Conservation (phyloP, 345 rosid genomes). For the Geranium rotundifolium region DNA sequence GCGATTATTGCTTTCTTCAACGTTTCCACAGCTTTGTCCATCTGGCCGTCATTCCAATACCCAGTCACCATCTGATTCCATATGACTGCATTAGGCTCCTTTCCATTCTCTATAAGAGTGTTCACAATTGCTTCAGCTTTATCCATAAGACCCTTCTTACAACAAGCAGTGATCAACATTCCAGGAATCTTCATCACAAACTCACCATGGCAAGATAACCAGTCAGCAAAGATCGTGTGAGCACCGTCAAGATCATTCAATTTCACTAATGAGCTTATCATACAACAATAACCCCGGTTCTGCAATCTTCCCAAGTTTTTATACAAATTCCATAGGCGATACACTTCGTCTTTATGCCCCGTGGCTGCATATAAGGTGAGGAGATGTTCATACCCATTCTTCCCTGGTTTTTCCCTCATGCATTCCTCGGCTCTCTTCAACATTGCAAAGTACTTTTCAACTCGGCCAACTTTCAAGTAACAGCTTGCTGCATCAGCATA, state of each 20-base stretch:
- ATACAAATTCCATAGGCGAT: slow-evolving; percentile 41
- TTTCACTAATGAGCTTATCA: slow-evolving; percentile 42
- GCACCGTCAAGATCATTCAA: slow-evolving; percentile 42
- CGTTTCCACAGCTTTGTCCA: slow-evolving; percentile 10
- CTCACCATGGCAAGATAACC: slow-evolving; percentile 26
- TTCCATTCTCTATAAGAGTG: slow-evolving; percentile 6
- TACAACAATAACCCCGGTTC: slow-evolving; percentile 32
- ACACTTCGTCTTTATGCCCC: slow-evolving; percentile 35
- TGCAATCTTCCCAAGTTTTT: slow-evolving; percentile 25
- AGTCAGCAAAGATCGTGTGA: slow-evolving; percentile 43
- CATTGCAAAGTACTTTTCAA: slow-evolving; percentile 28
- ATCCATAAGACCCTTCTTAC: slow-evolving; percentile 32
- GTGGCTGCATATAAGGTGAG: slow-evolving; percentile 35
- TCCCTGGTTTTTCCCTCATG: slow-evolving; percentile 10
- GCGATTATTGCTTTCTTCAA: slow-evolving; percentile 9
- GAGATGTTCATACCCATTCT: slow-evolving; percentile 26
- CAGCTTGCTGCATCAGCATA: slow-evolving; percentile 35
- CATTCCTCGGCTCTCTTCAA: slow-evolving; percentile 33
- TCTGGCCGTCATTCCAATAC: slow-evolving; percentile 3
- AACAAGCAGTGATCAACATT: slow-evolving; percentile 32
- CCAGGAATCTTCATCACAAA: slow-evolving; percentile 37
- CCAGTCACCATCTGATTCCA: slow-evolving; percentile 7
- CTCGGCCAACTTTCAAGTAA: slow-evolving; percentile 34
- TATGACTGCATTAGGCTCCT: background rate
- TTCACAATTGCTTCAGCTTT: slow-evolving; percentile 42